Evolutionary conservation across 192 early-diverging fungal species (phyloP), one percentile per base, ranked within the genome.

Genomic region (Umbelopsis sp.): DNA sequence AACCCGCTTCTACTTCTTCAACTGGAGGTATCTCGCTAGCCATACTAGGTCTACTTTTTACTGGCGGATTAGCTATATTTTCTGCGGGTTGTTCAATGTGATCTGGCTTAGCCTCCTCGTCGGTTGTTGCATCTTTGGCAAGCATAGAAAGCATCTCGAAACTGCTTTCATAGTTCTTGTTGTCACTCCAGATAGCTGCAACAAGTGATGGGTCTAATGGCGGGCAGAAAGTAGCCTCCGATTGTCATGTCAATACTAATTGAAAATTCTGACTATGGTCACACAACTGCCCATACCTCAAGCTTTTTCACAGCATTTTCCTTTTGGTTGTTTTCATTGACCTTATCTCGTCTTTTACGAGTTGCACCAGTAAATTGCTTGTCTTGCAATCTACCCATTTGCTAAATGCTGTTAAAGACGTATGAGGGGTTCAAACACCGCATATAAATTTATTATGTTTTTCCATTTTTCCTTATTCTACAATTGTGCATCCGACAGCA

Each of bases 171-270:
- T 78, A 78, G 23, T 66, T 55, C 16, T 73, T 20, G 16, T 68
- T 61, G n/a, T 73, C 76, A 18, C 27, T 53, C 76, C 76, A 78
- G 9, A 78, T 73, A 35, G 66, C 55, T 22, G 51, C 68, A 64
- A 78, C 37, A 41, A 78, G 64, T 15, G 68, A 67, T 13, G 71
- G 7, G 11, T 78, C 76, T 1, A 78, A 35, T 25, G 76, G 68
- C 3, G 76, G 71, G 58, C 71, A 78, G 48, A 78, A 73, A 6
- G 45, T 49, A 64, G 55, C 35, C 66, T 69, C 21, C 7, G 18
- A 6, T 45, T 15, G 13, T 4, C 13, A 25, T 18, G 46, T 11
- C 12, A 49, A 20, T 23, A 18, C 30, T 10, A 33, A 20, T 6
- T 6, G 16, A 21, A 41, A 41, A 30, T 3, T 23, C 41, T 30